phyloP scores from a whole-genome alignment of 2,329 filamentous ascomycete genomes.

The Saccharata proteae region DNA sequence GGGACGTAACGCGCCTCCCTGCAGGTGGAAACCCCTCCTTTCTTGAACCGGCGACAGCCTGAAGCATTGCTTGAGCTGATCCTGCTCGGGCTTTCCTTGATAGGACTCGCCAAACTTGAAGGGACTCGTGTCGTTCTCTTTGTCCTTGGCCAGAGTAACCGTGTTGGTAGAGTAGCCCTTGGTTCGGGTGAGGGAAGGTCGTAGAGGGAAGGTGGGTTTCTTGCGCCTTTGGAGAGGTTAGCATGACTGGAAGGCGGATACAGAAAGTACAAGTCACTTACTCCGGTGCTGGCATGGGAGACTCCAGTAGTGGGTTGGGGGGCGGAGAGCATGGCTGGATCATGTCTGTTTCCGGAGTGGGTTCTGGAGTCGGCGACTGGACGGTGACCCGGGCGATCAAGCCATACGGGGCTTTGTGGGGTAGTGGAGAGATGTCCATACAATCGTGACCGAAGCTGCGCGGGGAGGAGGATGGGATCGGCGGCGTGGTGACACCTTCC shows the following conservation, averaged over 20 bases:
- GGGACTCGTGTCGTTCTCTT: slow-evolving; percentile 51
- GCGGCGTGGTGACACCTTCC: slow-evolving; percentile 72
- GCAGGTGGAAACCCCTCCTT: slow-evolving; percentile 27
- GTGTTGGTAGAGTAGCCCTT: slow-evolving; percentile 64
- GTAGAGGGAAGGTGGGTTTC: slow-evolving; percentile 38
- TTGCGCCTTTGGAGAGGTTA: slow-evolving; percentile 6
- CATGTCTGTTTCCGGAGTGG: slow-evolving; percentile 33
- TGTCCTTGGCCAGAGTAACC: slow-evolving; percentile 46
- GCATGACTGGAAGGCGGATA: background rate
- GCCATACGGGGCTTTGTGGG: slow-evolving; percentile 67
- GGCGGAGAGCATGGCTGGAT: slow-evolving; percentile 23
- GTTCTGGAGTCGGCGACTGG: slow-evolving; percentile 58
- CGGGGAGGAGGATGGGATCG: slow-evolving; percentile 74
- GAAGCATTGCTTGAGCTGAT: slow-evolving; percentile 64
- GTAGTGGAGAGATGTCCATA: slow-evolving; percentile 90
- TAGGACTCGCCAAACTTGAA: slow-evolving; percentile 58
- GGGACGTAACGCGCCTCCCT: slow-evolving; percentile 4
- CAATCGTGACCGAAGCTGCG: slow-evolving; percentile 56
- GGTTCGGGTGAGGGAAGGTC: slow-evolving; percentile 61
- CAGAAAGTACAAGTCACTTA: slow-evolving; percentile 20
- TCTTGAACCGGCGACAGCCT: slow-evolving; percentile 67
- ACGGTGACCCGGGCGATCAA: slow-evolving; percentile 50
- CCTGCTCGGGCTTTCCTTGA: slow-evolving; percentile 39
- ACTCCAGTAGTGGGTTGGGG: slow-evolving; percentile 17
- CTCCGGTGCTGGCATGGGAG: slow-evolving; percentile 24